Conservation (phyloP, 225 moss, liverwort and hornwort genomes). For the Pseudisothecium myosuroides region DNA sequence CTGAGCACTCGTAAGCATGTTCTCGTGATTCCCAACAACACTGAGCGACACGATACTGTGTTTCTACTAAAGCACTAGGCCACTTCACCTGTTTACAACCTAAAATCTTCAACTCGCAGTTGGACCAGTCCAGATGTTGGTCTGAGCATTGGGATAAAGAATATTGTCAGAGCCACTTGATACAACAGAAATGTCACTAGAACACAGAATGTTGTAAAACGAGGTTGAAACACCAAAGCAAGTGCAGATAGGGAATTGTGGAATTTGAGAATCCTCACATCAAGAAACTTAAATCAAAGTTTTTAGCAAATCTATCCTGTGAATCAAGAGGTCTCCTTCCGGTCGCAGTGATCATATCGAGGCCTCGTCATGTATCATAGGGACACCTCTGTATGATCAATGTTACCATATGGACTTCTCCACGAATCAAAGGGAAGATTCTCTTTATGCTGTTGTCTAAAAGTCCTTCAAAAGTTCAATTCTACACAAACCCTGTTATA, state of each 20-base stretch:
- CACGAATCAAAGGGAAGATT: background rate
- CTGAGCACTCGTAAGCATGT: conserved; percentile 68
- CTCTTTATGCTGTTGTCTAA: background rate
- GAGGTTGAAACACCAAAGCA: background rate
- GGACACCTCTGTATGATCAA: background rate
- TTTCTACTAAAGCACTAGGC: conserved; percentile 50
- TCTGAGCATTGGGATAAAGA: conserved; percentile 9
- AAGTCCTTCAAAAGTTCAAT: background rate
- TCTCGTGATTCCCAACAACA: conserved; percentile 68
- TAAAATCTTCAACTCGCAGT: conserved; percentile 64
- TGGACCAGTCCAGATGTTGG: conserved; percentile 55
- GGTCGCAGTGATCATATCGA: background rate
- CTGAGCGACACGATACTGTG: conserved; percentile 36
- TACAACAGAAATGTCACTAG: background rate
- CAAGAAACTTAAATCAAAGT: background rate
- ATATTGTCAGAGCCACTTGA: background rate
- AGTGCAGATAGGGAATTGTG: background rate
- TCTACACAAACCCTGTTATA: background rate
- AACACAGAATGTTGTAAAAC: background rate
- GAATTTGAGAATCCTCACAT: background rate
- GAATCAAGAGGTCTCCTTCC: background rate
- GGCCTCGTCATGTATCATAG: background rate
- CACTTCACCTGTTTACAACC: conserved; percentile 69
- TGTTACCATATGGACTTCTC: background rate
- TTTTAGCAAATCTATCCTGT: background rate